Conservation (phyloP, 345 rosid genomes). For the Kandelia obovata region DNA sequence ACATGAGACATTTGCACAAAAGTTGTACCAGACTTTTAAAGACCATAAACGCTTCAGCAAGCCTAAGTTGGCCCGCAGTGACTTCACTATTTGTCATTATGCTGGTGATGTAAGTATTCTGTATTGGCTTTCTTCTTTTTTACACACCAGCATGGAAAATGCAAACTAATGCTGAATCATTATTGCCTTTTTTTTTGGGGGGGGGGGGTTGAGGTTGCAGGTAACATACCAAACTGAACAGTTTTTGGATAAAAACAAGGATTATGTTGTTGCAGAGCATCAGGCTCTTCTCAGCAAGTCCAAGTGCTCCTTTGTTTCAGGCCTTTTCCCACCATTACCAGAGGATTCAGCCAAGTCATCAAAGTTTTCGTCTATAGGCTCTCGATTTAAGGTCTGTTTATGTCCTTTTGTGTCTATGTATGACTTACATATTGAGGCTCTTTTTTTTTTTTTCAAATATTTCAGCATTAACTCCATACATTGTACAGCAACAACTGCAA, state of each 20-base stretch:
- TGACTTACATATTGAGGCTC: not conserved
- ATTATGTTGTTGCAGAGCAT: slow-evolving; percentile 96
- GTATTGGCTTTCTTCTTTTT: slow-evolving; percentile 1
- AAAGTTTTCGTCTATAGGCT: slow-evolving; percentile 94
- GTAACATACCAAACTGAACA: slow-evolving; percentile 91
- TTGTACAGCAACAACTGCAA: slow-evolving; percentile 87
- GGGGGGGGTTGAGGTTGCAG: slow-evolving; percentile 24
- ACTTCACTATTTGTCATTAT: slow-evolving; percentile 94
- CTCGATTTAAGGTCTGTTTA: slow-evolving; percentile 78
- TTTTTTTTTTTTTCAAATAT: not conserved
- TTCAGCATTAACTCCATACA: slow-evolving; percentile 3
- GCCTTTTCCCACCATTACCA: slow-evolving; percentile 66
- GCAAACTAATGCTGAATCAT: slow-evolving; percentile 2
- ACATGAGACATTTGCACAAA: slow-evolving; percentile 93
- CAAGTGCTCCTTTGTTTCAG: slow-evolving; percentile 76
- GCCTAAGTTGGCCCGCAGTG: slow-evolving; percentile 91
- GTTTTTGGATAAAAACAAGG: slow-evolving; percentile 98
- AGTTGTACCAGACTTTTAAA: slow-evolving; percentile 94
- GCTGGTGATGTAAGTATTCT: slow-evolving; percentile 88
- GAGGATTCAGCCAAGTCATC: slow-evolving; percentile 87
- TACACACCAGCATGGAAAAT: slow-evolving; percentile 6
- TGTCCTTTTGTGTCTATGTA: not conserved
- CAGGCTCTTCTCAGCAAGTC: slow-evolving; percentile 82
- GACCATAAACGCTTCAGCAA: slow-evolving; percentile 86
- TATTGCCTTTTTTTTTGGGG: not conserved